These are phyloP conservation scores for Bathelium albidoporum DNA, from an alignment of 495 filamentous ascomycete genomes.

Conservation along the genomic window DNA sequence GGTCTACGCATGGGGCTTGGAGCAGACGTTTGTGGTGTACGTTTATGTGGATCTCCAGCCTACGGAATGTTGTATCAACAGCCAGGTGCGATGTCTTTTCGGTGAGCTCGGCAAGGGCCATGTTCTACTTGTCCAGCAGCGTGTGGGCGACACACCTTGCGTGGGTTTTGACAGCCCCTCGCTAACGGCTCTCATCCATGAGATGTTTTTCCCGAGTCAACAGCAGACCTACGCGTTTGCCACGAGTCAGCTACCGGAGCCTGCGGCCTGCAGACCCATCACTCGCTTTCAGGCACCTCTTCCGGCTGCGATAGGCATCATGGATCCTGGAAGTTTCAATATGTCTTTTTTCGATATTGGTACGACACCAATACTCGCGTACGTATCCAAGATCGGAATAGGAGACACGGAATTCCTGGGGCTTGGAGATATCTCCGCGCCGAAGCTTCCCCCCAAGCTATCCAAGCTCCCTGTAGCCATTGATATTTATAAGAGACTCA, in stretches of 20 bases:
- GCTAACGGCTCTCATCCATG: too few species aligned
- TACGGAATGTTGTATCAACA: background rate
- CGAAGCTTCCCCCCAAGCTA: background rate
- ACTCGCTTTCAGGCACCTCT: too few species aligned
- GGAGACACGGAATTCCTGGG: background rate
- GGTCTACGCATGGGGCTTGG: background rate
- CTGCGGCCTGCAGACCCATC: too few species aligned
- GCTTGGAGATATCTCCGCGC: background rate
- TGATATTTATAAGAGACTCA: background rate
- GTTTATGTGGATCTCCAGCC: background rate
- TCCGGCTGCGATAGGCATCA: too few species aligned
- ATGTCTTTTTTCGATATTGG: background rate
- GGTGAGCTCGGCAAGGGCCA: background rate
- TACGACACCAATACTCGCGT: background rate
- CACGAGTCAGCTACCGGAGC: too few species aligned
- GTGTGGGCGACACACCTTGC: too few species aligned
- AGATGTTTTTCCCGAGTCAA: too few species aligned
- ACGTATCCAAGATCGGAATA: background rate
- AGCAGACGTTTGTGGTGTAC: background rate
- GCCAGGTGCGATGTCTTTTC: background rate
- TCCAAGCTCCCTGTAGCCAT: background rate
- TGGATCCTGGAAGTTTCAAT: too few species aligned
- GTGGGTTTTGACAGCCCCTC: too few species aligned
- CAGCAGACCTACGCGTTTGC: too few species aligned
- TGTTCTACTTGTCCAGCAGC: background rate